A percentile compares a stretch with the other conserved stretches of the same genome.
Conservation (phyloP, 1,284 basidiomycete species). For the Rhodotorula sp. region DNA sequence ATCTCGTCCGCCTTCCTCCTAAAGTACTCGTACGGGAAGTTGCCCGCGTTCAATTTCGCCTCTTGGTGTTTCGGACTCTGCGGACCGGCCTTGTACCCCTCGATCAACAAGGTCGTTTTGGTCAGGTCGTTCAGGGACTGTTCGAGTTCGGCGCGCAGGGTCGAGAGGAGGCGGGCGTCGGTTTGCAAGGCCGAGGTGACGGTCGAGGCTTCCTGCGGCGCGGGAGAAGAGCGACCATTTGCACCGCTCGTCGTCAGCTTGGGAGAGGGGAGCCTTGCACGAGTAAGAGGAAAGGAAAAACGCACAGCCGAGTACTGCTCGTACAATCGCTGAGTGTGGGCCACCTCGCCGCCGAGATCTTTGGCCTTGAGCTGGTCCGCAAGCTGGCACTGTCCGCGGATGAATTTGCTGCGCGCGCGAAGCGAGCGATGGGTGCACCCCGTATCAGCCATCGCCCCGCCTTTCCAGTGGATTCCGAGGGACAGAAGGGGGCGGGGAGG, state of each 20-base stretch:
- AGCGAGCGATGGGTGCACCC: neutral
- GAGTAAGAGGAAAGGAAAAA: neutral
- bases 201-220: constrained; percentile 33
- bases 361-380: constrained; percentile 71
- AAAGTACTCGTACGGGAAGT: constrained; percentile 84
- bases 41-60: constrained; percentile 66
- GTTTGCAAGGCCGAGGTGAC: constrained; percentile 25
- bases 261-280: neutral
- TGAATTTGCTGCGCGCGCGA: constrained; percentile 58
- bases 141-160: constrained; percentile 36
- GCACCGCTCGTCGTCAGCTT: neutral
- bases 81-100: constrained; percentile 57
- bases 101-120: constrained; percentile 65
- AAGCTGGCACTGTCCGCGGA: constrained; percentile 72
- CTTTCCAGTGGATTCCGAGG: neutral
- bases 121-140: constrained; percentile 54
- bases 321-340: constrained; percentile 66
- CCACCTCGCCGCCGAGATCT: constrained; percentile 69
- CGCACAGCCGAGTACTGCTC: constrained; percentile 63
- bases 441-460: neutral
- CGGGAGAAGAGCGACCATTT: neutral
- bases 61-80: constrained; percentile 61
- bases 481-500: neutral
- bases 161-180: constrained; percentile 25
- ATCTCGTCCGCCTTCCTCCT: constrained; percentile 67